Conservation (phyloP, 495 filamentous ascomycete species). For the Tuber umbilicatum region DNA sequence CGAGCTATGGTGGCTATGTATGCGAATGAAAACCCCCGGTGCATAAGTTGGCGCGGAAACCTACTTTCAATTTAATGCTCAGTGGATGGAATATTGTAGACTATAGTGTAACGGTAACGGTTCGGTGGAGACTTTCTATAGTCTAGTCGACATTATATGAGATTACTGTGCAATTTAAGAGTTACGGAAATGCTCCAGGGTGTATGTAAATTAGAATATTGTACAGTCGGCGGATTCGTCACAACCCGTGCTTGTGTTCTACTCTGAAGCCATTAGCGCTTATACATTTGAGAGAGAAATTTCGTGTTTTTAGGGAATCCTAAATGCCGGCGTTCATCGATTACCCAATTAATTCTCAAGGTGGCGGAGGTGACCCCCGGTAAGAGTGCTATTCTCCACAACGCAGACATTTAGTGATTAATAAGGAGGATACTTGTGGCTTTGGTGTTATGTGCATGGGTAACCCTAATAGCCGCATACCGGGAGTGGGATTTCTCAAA, state of each 20-base stretch:
- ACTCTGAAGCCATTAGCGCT: background rate
- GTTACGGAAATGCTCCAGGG: background rate
- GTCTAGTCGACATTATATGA: background rate
- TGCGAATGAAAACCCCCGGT: background rate
- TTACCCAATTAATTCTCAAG: background rate
- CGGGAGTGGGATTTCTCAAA: background rate
- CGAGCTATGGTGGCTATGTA: background rate
- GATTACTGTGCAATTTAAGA: background rate
- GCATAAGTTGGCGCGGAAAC: background rate
- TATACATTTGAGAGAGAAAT: background rate
- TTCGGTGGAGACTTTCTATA: background rate
- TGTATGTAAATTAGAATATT: background rate
- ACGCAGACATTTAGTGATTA: background rate
- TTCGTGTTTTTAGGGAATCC: background rate
- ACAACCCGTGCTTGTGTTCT: background rate
- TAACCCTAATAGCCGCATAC: background rate
- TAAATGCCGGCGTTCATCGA: background rate
- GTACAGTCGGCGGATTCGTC: no score
- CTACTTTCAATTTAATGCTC: background rate
- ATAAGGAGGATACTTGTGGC: background rate
- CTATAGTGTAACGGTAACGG: background rate
- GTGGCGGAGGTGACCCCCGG: background rate
- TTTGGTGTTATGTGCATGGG: background rate
- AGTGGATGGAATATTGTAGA: background rate
- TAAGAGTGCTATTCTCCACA: background rate